Base-by-base conservation (phyloP, 305 asterid genomes). In the Vinca major region DNA sequence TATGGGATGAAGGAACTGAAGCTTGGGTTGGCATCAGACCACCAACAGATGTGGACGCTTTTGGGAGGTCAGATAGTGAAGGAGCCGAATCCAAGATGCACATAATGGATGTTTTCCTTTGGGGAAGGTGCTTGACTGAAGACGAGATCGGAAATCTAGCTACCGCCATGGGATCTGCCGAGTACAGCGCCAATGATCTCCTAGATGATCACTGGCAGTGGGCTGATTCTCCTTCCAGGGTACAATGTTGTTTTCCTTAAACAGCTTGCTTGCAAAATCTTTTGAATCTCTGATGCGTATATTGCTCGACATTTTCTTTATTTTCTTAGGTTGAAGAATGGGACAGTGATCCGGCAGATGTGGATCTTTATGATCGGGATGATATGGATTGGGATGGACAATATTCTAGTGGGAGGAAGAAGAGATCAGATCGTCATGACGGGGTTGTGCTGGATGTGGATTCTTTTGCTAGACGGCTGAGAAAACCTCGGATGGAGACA, bases 341-440 rank as follows among this genome's bases (percentile, higher is more conserved):
- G 99, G 99, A 94, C 79, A 94, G 99, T 56, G 99, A 94, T 72
- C 99, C 98, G 6, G 99, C 97, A 14, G 99, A 91, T 80, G 97
- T 94, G 60, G 99, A 94, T 81, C 96, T 94, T 76, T 94, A 88
- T 66, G 99, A 94, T 80, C 80, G 98, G 80, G 99, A 94, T 48
- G 99, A 91, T 80, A 90, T 91, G 66, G 98, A 94, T 70, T 94
- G 99, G 99, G 99, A 94, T 78, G 99, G 99, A 49, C 99, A 94
- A 69, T 94, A 85, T 82, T 94, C 99, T 51, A 94, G 99, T 79
- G 99, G 97, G 77, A 88, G 99, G 85, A 94, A 82, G 77, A 88
- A 96, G 74, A 86, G 97, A 74, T 86, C 96, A n/a, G 96, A 89
- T 40, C 89, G 98, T 26, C 33, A 26, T 51, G 98, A 94, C 60